Evolutionary conservation across 163 green algal genomes (phyloP).

Genomic region (Prototheca cutis): DNA sequence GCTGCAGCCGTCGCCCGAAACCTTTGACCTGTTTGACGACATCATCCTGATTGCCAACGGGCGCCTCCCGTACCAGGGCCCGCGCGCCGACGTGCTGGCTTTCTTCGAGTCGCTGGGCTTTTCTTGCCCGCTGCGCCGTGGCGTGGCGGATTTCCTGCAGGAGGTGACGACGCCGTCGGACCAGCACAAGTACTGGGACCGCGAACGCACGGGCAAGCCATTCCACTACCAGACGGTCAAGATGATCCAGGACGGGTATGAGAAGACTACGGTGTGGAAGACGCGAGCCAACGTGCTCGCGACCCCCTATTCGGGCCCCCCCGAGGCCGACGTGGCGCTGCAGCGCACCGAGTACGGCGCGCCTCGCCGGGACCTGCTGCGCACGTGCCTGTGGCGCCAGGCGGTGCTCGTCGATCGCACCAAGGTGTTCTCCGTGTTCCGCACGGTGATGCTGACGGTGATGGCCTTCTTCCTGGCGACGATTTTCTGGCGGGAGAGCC

Average conservation of each 20-base stretch:
- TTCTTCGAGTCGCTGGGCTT: conserved; percentile 73
- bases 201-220: conserved; percentile 26
- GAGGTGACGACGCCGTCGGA: conserved; percentile 53
- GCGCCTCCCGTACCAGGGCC: conserved; percentile 52
- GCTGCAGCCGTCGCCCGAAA: conserved; percentile 62
- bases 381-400: conserved; percentile 12
- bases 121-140: conserved; percentile 42
- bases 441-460: conserved; percentile 31
- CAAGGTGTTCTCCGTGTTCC: conserved; percentile 33
- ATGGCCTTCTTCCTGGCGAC: conserved; percentile 42
- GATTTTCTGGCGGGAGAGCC: conserved; percentile 34
- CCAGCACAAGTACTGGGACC: conserved; percentile 27
- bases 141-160: conserved; percentile 61
- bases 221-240: conserved; percentile 41
- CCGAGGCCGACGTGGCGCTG: conserved; percentile 1
- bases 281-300: background rate
- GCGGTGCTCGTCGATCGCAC: conserved; percentile 15
- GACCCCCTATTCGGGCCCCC: background rate
- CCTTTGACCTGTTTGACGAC: conserved; percentile 59
- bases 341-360: background rate
- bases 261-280: conserved; percentile 1
- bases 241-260: conserved; percentile 9
- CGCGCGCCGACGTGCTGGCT: conserved; percentile 40
- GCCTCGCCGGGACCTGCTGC: background rate
- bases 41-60: conserved; percentile 57